phyloP scores from a whole-genome alignment of 2,329 filamentous ascomycete genomes.

The Cyphellophora europaea region DNA sequence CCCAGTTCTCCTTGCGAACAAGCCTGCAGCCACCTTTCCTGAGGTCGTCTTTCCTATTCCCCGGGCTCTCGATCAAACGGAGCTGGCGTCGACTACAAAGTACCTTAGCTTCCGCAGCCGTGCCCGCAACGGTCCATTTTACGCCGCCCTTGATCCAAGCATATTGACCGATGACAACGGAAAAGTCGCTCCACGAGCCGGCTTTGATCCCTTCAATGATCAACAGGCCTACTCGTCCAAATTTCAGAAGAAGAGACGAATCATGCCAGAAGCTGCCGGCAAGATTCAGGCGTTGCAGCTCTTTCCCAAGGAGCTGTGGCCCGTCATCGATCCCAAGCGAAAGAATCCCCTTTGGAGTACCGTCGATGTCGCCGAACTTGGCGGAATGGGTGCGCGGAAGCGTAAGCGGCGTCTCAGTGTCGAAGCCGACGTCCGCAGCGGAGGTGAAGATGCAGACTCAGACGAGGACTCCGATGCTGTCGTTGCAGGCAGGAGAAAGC shows the following conservation, averaged over 20 bases:
- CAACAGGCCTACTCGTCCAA: constrained; percentile 50
- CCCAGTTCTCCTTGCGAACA: constrained; percentile 26
- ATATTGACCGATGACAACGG: constrained; percentile 33
- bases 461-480: constrained; percentile 29
- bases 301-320: constrained; percentile 51
- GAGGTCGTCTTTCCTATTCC: constrained; percentile 12
- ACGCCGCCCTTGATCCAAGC: constrained; percentile 40
- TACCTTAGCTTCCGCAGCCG: constrained; percentile 44
- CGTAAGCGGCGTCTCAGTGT: constrained; percentile 17
- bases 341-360: constrained; percentile 25
- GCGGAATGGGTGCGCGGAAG: constrained; percentile 13
- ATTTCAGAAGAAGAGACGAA: constrained; percentile 47
- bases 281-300: constrained; percentile 48
- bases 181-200: constrained; percentile 30
- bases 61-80: constrained; percentile 19
- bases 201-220: constrained; percentile 53
- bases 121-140: constrained; percentile 52
- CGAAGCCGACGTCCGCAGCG: constrained; percentile 15
- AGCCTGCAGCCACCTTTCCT: constrained; percentile 15
- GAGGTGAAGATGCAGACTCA: constrained; percentile 32
- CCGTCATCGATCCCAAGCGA: constrained; percentile 40
- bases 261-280: constrained; percentile 44
- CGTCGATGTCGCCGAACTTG: constrained; percentile 15
- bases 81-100: constrained; percentile 39
- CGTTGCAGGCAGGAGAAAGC: constrained; percentile 15